Evolutionary conservation across 2,329 filamentous ascomycete genomes (phyloP).

Genomic region (Aspergillus sergii): DNA sequence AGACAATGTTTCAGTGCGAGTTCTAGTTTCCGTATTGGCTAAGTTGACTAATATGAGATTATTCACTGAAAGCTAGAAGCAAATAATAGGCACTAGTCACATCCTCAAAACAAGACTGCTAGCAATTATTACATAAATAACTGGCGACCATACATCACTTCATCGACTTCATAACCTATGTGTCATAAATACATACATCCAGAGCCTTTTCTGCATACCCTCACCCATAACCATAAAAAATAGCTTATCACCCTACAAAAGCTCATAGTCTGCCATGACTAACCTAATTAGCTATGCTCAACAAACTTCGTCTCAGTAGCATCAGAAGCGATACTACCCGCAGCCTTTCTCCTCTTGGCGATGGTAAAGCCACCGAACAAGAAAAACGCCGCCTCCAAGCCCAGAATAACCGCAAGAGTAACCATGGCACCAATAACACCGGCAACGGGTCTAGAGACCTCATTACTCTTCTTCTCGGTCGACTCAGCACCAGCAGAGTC

Average conservation of each 20-base stretch:
- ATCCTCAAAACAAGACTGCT: neutral
- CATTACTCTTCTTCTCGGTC: conserved; percentile 33
- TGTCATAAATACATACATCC: neutral
- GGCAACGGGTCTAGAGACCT: conserved; percentile 71
- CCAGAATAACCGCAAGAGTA: conserved; percentile 65
- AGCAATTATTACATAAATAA: neutral
- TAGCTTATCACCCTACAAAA: neutral
- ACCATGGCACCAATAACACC: conserved; percentile 78
- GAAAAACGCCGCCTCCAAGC: conserved; percentile 56
- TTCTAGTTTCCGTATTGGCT: too few relatives aligned
- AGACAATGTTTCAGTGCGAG: too few relatives aligned
- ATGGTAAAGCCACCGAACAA: conserved; percentile 60
- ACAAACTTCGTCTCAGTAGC: conserved; percentile 24
- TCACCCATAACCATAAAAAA: neutral
- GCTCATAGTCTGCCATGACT: neutral
- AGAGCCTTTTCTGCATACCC: neutral
- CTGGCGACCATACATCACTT: neutral
- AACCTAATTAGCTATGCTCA: neutral
- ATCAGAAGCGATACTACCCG: conserved; percentile 15
- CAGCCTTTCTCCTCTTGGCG: conserved; percentile 53
- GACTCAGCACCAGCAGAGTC: conserved; percentile 27
- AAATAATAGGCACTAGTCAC: too few relatives aligned
- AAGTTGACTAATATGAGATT: too few relatives aligned
- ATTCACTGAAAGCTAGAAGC: too few relatives aligned
- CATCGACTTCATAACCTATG: neutral